Percentiles rank a stretch among this genome's conserved stretches.
Evolutionary conservation across 441 rosid genomes (phyloP).

Genomic region (Arabidopsis hybrid): DNA sequence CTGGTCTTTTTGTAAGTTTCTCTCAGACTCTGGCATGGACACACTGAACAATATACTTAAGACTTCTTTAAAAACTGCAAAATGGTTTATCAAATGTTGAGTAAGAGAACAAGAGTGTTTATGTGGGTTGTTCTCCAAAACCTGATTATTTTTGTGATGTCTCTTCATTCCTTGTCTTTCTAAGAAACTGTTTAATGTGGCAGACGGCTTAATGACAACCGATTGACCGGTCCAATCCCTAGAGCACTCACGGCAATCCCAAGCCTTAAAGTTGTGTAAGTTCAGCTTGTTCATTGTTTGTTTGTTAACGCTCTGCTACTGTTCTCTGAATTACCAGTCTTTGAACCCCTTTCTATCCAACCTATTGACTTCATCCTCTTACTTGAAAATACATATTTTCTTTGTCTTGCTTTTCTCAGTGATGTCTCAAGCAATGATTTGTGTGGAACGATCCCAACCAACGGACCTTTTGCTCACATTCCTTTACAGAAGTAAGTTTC

Average conservation of each 20-base stretch:
- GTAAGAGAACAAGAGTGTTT: constrained; percentile 7
- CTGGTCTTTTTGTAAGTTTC: constrained; percentile 91
- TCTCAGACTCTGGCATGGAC: background rate
- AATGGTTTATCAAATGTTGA: constrained; percentile 1
- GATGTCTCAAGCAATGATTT: constrained; percentile 88
- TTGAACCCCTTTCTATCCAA: background rate
- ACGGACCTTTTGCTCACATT: constrained; percentile 84
- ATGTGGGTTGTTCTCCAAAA: background rate
- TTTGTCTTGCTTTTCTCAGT: constrained; percentile 48
- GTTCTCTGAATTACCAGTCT: background rate
- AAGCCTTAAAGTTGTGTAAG: constrained; percentile 97
- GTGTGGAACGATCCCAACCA: constrained; percentile 94
- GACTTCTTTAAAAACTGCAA: constrained; percentile 7
- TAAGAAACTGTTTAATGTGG: constrained; percentile 42
- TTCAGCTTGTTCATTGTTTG: constrained; percentile 20
- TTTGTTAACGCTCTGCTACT: background rate
- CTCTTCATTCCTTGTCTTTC: constrained; percentile 9
- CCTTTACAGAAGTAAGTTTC: constrained; percentile 78
- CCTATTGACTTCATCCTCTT: background rate
- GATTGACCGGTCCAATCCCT: constrained; percentile 83
- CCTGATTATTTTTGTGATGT: background rate
- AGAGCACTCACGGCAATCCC: constrained; percentile 71
- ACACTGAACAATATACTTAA: background rate
- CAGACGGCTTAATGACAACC: constrained; percentile 94
- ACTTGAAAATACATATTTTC: background rate